A percentile compares a stretch with the other conserved stretches of the same genome.
These are phyloP conservation scores for Austropuccinia psidii DNA, from an alignment of 1,284 basidiomycete genomes.

Conservation along the genomic window DNA sequence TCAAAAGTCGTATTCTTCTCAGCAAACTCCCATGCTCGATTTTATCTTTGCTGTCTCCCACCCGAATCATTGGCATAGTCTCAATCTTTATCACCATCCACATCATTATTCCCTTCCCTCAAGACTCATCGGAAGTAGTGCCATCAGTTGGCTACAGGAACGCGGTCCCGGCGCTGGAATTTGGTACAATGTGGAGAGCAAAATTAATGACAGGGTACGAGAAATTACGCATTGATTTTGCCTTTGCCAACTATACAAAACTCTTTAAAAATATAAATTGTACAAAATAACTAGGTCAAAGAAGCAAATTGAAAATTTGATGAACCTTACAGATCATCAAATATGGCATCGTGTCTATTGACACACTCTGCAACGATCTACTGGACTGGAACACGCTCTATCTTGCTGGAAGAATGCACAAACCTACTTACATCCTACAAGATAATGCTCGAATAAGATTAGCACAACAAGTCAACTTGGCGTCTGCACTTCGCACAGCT, in stretches of 20 bases:
- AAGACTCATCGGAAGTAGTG: conserved; percentile 66
- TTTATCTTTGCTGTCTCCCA: conserved; percentile 92
- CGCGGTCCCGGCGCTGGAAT: conserved; percentile 65
- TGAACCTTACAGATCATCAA: conserved; percentile 65
- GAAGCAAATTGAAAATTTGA: neutral
- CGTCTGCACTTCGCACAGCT: conserved; percentile 76
- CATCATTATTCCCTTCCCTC: conserved; percentile 81
- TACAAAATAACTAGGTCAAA: neutral
- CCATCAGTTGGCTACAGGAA: conserved; percentile 68
- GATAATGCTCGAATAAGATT: conserved; percentile 79
- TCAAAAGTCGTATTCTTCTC: conserved; percentile 62
- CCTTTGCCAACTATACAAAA: neutral
- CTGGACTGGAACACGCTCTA: conserved; percentile 90
- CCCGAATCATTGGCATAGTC: conserved; percentile 81
- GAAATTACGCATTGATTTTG: conserved; percentile 34
- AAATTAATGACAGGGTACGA: conserved; percentile 66
- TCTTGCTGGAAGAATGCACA: conserved; percentile 92
- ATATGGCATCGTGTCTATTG: conserved; percentile 92
- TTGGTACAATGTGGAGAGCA: conserved; percentile 88
- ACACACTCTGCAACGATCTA: conserved; percentile 78
- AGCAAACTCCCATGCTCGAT: conserved; percentile 70
- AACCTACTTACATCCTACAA: conserved; percentile 79
- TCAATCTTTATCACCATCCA: conserved; percentile 84
- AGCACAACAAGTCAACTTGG: conserved; percentile 86
- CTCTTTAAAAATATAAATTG: neutral